Percentiles rank a stretch among this genome's conserved stretches.
Evolutionary conservation across 345 rosid species (phyloP).

Genomic region (Salix purpurea): DNA sequence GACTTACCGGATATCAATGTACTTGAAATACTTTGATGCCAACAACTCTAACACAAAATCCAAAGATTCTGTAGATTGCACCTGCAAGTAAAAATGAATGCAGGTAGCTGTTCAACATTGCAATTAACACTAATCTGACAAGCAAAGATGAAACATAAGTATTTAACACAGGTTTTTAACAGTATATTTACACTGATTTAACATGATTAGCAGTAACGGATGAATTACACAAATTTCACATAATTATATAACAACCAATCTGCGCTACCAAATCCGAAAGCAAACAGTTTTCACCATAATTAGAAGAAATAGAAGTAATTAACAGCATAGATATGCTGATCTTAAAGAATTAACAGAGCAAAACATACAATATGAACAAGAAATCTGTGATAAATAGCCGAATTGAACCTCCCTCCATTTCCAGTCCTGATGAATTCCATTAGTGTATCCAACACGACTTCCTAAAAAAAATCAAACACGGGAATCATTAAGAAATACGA

Average conservation of each 20-base stretch:
- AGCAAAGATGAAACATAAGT: too few species aligned
- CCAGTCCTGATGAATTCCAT: conserved; percentile 80
- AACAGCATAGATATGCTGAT: neutral
- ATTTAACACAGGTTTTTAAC: too few species aligned
- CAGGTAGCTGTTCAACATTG: neutral
- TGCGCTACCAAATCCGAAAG: neutral
- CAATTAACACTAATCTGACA: too few species aligned
- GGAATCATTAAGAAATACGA: neutral
- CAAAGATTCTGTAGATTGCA: conserved; percentile 36
- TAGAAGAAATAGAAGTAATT: too few species aligned
- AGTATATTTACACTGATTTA: neutral
- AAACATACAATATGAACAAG: conserved; percentile 61
- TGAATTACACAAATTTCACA: neutral
- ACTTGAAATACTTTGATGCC: conserved; percentile 64
- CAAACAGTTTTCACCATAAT: too few species aligned
- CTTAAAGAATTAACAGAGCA: neutral
- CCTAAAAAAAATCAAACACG: conserved; percentile 34
- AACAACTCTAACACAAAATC: conserved; percentile 51
- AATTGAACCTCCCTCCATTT: conserved; percentile 63
- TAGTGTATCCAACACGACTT: conserved; percentile 64
- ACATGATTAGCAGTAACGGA: neutral
- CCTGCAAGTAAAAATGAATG: conserved; percentile 34
- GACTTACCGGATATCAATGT: conserved; percentile 68
- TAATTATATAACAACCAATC: neutral
- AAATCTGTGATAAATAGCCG: conserved; percentile 62